phyloP scores from a whole-genome alignment of 2,329 filamentous ascomycete species.

The Calonectria crousiana region DNA sequence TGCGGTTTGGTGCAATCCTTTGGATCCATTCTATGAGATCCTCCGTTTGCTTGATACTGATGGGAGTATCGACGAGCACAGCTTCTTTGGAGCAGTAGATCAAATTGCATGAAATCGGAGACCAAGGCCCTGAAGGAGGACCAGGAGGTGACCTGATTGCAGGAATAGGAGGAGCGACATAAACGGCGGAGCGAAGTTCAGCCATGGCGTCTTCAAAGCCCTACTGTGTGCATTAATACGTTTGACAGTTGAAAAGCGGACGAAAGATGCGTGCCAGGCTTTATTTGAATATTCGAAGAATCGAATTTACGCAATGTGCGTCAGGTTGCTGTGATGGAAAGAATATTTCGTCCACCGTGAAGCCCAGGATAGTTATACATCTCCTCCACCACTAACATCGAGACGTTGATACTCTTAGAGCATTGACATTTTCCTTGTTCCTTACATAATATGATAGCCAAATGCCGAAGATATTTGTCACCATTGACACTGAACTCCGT shows the following conservation, averaged over 20 bases:
- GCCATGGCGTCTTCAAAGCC: background rate
- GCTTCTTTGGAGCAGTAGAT: background rate
- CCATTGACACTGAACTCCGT: background rate
- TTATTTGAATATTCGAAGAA: background rate
- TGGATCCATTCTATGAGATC: background rate
- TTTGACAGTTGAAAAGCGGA: no score
- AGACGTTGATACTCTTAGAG: background rate
- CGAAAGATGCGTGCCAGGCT: background rate
- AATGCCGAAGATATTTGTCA: background rate
- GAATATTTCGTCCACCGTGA: background rate
- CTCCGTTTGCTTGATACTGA: background rate
- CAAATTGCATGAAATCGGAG: background rate
- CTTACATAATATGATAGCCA: background rate
- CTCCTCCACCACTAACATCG: background rate
- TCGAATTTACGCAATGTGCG: background rate
- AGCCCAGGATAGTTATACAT: background rate
- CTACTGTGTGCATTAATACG: background rate
- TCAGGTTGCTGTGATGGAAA: background rate
- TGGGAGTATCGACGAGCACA: background rate
- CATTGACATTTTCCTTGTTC: background rate
- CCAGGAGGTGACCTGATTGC: background rate
- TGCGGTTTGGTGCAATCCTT: background rate
- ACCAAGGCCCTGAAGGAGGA: background rate
- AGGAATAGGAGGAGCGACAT: background rate
- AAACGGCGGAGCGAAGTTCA: background rate